A percentile compares a stretch with the other conserved stretches of the same genome.
phyloP scores from a whole-genome alignment of 345 rosid species.

The rapeseed (Brassica napus) region Da-Ae NC_063439.1:229501-230000 shows the following conservation, averaged over 20 bases:
- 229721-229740: conserved; percentile 21
- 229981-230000: conserved; percentile 20
- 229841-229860: conserved; percentile 97
- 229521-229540: conserved; percentile 67
- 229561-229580: conserved; percentile 97
- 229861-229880: conserved; percentile 80
- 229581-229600: conserved; percentile 85
- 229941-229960: conserved; percentile 98
- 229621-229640: conserved; percentile 92
- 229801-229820: conserved; percentile 97
- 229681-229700: conserved; percentile 17
- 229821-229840: conserved; percentile 98
- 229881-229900: conserved; percentile 98
- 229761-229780: conserved; percentile 78
- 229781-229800: conserved; percentile 95
- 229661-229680: conserved; percentile 74
- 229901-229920: conserved; percentile 95
- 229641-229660: conserved; percentile 98
- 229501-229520: conserved; percentile 12
- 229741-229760: conserved; percentile 13
- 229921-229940: conserved; percentile 90
- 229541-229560: conserved; percentile 93
- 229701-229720: neutral
- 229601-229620: conserved; percentile 98
- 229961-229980: conserved; percentile 18